Evolutionary conservation across 345 rosid genomes (phyloP), one percentile per base, ranked within the genome.

Genomic region (Rhodamnia argentea): DNA sequence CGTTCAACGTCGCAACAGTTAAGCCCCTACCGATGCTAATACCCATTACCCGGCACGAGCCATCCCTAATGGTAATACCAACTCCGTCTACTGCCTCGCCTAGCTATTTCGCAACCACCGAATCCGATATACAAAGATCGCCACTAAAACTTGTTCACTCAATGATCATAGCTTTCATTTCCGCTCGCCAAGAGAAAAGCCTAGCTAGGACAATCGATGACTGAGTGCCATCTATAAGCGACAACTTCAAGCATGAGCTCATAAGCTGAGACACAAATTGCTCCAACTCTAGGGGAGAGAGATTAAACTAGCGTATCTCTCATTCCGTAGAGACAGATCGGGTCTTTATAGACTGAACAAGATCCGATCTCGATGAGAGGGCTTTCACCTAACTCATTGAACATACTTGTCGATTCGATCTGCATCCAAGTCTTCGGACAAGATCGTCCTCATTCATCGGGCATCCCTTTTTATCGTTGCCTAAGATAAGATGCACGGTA

Each of bases 261-360:
- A 70, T 9, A 23, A 37, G 78, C 47, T 70, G 1, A 5, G 1
- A 10, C 26, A 0, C 0, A 3, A 70, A 18, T 37, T 18, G 81
- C 81, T 37, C 26, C 13, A 37, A 7, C 26, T 18, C 26, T 18
- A 70, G 13, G 11, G 24, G 13, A 5, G 47, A 37, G 7, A 70
- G 47, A 70, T 18, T 18, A 70, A 3, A 18, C 13, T 18, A 37
- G 78, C 2, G 7, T 15, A 70, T 70, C 78, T 32, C 78, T 37
- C 13, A 37, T 70, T 18, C 13, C 0, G 0, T 18, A 37, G 1
- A 9, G 81, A 37, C 26, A 37, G 1, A 16, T 70, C 0, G 0
- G 47, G 13, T 70, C 47, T 37, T 70, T 1, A 70, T 70, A 37
- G 26, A 37, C 23, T 1, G 6, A 70, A 70, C 2, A 70, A 18